phyloP scores from a whole-genome alignment of 2,329 filamentous ascomycete genomes.

The Colletotrichum phormii region DNA sequence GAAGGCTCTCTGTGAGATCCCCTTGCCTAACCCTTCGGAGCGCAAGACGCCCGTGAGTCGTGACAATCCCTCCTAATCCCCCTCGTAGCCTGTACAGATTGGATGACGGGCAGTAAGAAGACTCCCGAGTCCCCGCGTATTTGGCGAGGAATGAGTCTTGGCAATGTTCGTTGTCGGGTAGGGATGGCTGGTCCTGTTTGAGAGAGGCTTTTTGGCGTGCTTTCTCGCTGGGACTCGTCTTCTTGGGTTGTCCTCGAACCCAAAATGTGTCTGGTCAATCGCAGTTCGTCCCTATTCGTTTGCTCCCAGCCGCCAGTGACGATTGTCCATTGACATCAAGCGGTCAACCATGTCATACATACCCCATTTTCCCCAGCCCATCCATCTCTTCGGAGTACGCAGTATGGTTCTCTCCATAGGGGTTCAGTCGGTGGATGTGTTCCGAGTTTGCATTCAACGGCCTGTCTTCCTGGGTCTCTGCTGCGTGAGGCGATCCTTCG shows the following conservation, averaged over 20 bases:
- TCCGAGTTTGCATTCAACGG: not conserved
- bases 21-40: not conserved
- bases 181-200: conserved; percentile 24
- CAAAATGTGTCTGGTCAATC: not conserved
- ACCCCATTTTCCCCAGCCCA: not conserved
- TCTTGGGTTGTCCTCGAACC: not conserved
- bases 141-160: conserved; percentile 26
- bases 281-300: not conserved
- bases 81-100: not conserved
- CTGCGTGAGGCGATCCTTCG: not conserved
- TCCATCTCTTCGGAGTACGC: not conserved
- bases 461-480: not conserved
- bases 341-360: not conserved
- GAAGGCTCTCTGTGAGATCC: not conserved
- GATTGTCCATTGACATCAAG: not conserved
- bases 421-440: not conserved
- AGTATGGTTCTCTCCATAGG: not conserved
- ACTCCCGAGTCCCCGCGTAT: conserved; percentile 12
- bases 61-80: conserved; percentile 1
- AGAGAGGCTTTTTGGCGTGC: not conserved
- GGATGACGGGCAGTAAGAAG: not conserved
- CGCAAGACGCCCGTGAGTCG: conserved; percentile 10
- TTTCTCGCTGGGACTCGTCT: not conserved
- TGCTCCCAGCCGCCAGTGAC: not conserved
- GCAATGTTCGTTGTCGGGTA: conserved; percentile 13